Evolutionary conservation across 176 grass and related monocot genomes (phyloP), one percentile per base, ranked within the genome.

Genomic region (Calamus simplicifolius): DNA sequence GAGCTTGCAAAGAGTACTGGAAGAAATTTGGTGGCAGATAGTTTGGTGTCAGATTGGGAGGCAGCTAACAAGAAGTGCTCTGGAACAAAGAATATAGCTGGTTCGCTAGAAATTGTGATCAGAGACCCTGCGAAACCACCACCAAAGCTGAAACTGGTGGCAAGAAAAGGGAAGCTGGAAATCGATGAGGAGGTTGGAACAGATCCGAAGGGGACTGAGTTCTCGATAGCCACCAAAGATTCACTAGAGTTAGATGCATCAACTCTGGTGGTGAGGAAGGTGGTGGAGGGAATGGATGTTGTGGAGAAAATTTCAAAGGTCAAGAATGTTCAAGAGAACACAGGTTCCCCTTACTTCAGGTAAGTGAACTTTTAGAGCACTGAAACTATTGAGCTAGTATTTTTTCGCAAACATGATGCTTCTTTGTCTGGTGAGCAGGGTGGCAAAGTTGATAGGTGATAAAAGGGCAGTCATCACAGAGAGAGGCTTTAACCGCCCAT

Each of bases 361-460:
- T 89, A 31, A 19, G 7, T 43, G 6, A 6, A 10, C 35, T 43
- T 43, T 1, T 43, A 2, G 35, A 43, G 7, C 35, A 43, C 35
- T 12, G 35, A 43, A 2, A 43, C 35, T 12, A 12, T 43, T 43
- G 8, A 43, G 7, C 35, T 43, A 43, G 8, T 43, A 0, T 43
- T 64, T 21, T 68, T 59, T n/a, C 21, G 62, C 35, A 49, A 54
- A n/a, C 19, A 16, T 23, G 21, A 2, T 28, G 12, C 3, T 65
- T 50, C 7, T 17, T 51, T 70, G 19, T 27, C 2, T 5, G 48
- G 50, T 16, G 35, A 8, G 64, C 81, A 96, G 86, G 49, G 92
- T 90, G 75, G 92, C 86, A 17, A 96, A 96, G 80, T 59, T 96
- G 66, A 96, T 96, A 3, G 92, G 92, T 6, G 92, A 96, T 75